Evolutionary conservation across 2,329 filamentous ascomycete species (phyloP).

Genomic region (Cladosporium halotolerans): DNA sequence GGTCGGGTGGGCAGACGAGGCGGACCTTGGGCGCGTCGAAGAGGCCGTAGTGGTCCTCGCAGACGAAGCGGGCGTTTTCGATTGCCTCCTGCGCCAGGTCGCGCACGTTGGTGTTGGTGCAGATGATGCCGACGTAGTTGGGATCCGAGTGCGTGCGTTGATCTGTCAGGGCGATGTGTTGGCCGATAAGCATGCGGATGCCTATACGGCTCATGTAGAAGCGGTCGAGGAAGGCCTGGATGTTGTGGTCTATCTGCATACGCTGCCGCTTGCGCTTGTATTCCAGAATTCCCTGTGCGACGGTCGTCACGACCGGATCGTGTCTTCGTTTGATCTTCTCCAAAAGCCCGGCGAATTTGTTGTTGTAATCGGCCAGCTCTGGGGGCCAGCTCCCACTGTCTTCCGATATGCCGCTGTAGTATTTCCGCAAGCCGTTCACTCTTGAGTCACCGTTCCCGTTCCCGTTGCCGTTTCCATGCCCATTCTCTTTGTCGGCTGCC

Average conservation of each 20-base stretch:
- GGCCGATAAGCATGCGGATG: constrained; percentile 97
- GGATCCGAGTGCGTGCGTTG: constrained; percentile 84
- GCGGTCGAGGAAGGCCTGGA: constrained; percentile 93
- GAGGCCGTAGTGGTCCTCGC: constrained; percentile 94
- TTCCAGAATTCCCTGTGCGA: constrained; percentile 95
- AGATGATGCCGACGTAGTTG: constrained; percentile 96
- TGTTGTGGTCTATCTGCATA: constrained; percentile 96
- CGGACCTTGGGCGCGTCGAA: constrained; percentile 97
- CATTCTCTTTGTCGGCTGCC: background rate
- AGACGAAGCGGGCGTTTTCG: constrained; percentile 97
- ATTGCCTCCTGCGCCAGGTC: constrained; percentile 96
- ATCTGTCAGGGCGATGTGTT: constrained; percentile 94
- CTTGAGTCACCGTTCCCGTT: constrained; percentile 44
- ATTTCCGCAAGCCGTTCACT: constrained; percentile 54
- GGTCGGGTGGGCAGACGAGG: constrained; percentile 85
- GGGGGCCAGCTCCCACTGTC: constrained; percentile 87
- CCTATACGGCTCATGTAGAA: constrained; percentile 99
- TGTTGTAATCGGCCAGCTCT: constrained; percentile 90
- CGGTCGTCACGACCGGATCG: constrained; percentile 94
- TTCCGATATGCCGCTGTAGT: constrained; percentile 80
- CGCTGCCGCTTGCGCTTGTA: constrained; percentile 95
- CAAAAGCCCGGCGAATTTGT: constrained; percentile 77
- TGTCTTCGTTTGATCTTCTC: constrained; percentile 94
- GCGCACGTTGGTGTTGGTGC: constrained; percentile 93
- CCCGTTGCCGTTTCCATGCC: constrained; percentile 30